Percentiles rank a stretch among this genome's conserved stretches.
Evolutionary conservation across 78 protist species (phyloP).

Genomic region (Creolimax fragrantissima): DNA sequence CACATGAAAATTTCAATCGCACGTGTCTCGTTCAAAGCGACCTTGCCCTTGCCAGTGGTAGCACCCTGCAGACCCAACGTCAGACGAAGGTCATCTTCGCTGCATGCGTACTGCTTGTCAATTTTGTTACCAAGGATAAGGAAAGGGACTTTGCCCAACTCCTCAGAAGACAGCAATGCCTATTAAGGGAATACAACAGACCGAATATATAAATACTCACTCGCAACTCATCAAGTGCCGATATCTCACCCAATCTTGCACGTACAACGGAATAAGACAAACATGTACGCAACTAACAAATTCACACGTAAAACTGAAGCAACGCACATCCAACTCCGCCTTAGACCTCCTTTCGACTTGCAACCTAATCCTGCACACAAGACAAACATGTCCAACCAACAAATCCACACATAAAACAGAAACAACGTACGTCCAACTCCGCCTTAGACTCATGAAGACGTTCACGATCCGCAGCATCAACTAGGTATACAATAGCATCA

Average conservation of each 20-base stretch:
- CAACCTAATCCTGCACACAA: too few species aligned
- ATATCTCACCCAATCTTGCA: too few species aligned
- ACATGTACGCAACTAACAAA: too few species aligned
- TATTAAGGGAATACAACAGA: too few species aligned
- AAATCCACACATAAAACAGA: neutral
- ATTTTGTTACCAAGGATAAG: constrained; percentile 98
- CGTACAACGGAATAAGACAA: too few species aligned
- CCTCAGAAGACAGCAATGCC: constrained; percentile 61
- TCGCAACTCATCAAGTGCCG: too few species aligned
- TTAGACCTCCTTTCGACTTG: too few species aligned
- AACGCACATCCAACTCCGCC: too few species aligned
- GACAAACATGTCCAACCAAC: too few species aligned
- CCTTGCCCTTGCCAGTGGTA: constrained; percentile 43
- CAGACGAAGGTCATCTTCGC: constrained; percentile 79
- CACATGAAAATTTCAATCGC: constrained; percentile 98
- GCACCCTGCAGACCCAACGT: constrained; percentile 52
- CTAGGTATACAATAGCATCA: constrained; percentile 89
- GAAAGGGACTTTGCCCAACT: constrained; percentile 85
- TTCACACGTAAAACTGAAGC: too few species aligned
- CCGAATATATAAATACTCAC: too few species aligned
- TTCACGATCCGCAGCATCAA: constrained; percentile 80
- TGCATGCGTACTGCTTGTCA: constrained; percentile 76
- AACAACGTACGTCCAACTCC: constrained; percentile 69
- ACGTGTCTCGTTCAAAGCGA: constrained; percentile 46
- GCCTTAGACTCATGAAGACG: constrained; percentile 85